These are phyloP conservation scores for Coccomyxa sp. DNA, from an alignment of 139 green algal genomes.

Conservation along the genomic window DNA sequence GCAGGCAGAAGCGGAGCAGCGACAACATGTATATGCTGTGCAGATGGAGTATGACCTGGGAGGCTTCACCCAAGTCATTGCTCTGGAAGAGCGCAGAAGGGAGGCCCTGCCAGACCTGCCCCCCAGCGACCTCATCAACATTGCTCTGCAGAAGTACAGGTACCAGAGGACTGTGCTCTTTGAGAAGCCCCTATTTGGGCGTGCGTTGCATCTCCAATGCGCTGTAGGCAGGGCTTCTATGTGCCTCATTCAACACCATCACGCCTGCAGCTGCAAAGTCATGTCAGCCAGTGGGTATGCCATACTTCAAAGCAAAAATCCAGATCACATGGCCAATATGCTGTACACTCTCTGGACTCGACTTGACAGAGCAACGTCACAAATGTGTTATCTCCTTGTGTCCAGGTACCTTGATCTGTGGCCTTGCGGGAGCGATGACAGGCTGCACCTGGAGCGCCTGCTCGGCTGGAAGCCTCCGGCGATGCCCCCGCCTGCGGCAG, in stretches of 20 bases:
- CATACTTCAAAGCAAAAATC: too few relatives aligned
- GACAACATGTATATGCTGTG: neutral
- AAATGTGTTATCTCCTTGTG: constrained; percentile 12
- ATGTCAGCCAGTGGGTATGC: neutral
- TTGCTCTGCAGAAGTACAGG: constrained; percentile 47
- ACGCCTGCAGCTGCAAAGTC: neutral
- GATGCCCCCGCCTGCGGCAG: neutral
- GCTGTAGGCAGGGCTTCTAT: neutral
- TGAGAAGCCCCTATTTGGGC: neutral
- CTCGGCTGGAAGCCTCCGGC: constrained; percentile 12
- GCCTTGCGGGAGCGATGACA: constrained; percentile 24
- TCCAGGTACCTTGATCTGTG: constrained; percentile 35
- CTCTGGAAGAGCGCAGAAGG: constrained; percentile 26
- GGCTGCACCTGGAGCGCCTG: constrained; percentile 35
- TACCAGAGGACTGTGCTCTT: neutral
- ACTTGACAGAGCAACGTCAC: neutral
- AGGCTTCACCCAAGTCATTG: constrained; percentile 22
- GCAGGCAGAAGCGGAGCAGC: neutral
- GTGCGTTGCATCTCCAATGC: neutral
- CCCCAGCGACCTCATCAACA: constrained; percentile 5
- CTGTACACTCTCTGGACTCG: neutral
- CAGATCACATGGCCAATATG: too few relatives aligned
- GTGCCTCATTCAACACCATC: neutral
- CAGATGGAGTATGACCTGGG: constrained; percentile 48
- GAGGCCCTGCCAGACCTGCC: constrained; percentile 17